Evolutionary conservation across 2,329 filamentous ascomycete species (phyloP), one percentile per base, ranked within the genome.

Genomic region (Rhynchosporium agropyri): DNA sequence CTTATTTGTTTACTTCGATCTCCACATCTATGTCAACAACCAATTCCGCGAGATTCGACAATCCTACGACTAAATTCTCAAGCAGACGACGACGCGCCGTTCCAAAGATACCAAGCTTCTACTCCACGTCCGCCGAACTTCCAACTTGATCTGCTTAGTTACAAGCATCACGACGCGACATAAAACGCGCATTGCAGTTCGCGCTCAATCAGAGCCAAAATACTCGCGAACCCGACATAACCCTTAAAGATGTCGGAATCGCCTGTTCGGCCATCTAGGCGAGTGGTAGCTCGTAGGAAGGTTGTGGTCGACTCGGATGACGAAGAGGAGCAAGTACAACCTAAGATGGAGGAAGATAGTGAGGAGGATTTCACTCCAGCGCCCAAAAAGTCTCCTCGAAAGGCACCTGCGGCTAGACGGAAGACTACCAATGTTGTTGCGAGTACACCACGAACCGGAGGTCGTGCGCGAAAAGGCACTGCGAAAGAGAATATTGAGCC

Each of bases 341-440:
- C 83, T 66, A 81, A 84, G 71, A 81, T 84, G 64, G 79, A 85
- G 33, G 81, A 89, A 33, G 84, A 89, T 3, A 81, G 79, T 56
- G 89, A 90, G 67, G 89, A 93, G 56, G 91, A 96, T 56, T 95
- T 92, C 72, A 89, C 89, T 50, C 92, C 92, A 2, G 70, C 89
- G 0, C 70, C 71, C 3, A 80, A 83, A 61, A 83, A 82, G 63
- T 84, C 81, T 63, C 78, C 82, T 38, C 80, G 83, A 67, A 83
- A 87, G 65, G 80, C 83, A 59, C 77, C 79, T 26, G 73, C 72
- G 40, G 80, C 83, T n/a, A 79, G 83, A 67, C 78, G 82, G 63
- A 83, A 81, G 71, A 80, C 72, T 28, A 69, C 72, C 42, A 74
- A 69, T 62, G 60, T 68, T 4, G 62, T 73, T 51, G 65, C 67